Base-by-base conservation (phyloP, 192 early-diverging fungal genomes). In the Geosiphon pyriformis region DNA sequence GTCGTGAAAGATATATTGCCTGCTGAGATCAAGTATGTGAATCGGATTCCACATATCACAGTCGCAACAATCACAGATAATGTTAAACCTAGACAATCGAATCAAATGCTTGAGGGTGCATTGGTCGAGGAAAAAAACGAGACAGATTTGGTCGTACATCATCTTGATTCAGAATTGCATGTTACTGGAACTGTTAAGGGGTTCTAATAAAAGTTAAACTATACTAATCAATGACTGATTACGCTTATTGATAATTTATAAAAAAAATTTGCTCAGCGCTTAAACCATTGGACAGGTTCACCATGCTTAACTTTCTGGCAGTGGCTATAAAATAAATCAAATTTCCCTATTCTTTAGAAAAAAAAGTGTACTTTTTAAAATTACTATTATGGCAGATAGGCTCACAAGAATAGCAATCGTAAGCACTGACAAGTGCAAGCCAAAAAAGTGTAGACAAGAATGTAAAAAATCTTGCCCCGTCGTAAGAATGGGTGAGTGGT, bases 361-460 rank as follows among this genome's bases (percentile, higher is more conserved):
- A n/a, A n/a, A n/a, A n/a, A n/a, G n/a, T n/a, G n/a, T n/a, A n/a
- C n/a, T n/a, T n/a, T n/a, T n/a, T n/a, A n/a, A n/a, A n/a, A n/a
- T n/a, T n/a, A n/a, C n/a, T n/a, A n/a, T n/a, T n/a, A 97, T 95
- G 93, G 81, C 83, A 52, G 92, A 94, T 72, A 89, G 90, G 61
- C 83, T 92, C 46, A 92, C 92, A 3, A 88, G 94, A 82, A 93
- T 96, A 56, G 95, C 96, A 65, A 94, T 98, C 77, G 91, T 98
- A 76, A 87, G 72, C 68, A 71, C 78, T 23, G 96, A 98, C 89
- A 96, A 93, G 80, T 98, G 96, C 81, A 95, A 95, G 81, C 96
- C 96, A 20, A 98, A 98, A 81, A 96, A 97, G 75, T 98, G 96
- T 73, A 82, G 92, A 76, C 96, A 96, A 73, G 96, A 98, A 78